Evolutionary conservation across 148 eudicot species (phyloP).

Genomic region (Nyssa sinensis): DNA sequence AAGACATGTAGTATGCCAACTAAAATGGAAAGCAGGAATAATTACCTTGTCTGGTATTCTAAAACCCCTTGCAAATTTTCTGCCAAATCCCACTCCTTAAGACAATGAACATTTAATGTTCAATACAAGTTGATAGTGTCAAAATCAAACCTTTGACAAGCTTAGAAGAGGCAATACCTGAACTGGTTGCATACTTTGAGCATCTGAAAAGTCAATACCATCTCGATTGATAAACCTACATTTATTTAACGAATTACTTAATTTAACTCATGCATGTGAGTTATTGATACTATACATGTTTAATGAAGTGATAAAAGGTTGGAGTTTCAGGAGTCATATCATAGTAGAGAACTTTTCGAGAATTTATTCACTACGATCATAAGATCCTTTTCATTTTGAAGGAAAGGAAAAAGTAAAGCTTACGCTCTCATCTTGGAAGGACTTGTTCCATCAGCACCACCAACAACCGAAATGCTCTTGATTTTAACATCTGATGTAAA

Average conservation of each 20-base stretch:
- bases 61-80: constrained; percentile 88
- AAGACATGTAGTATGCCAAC: neutral
- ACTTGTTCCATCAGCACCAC: constrained; percentile 99
- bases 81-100: constrained; percentile 90
- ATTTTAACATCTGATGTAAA: constrained; percentile 97
- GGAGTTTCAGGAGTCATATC: neutral
- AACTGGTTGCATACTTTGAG: constrained; percentile 85
- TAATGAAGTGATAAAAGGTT: neutral
- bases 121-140: neutral
- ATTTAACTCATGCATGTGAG: neutral
- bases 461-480: constrained; percentile 92
- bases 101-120: constrained; percentile 13
- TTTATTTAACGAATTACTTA: neutral
- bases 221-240: constrained; percentile 94
- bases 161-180: constrained; percentile 51
- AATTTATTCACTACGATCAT: neutral
- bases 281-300: neutral
- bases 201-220: constrained; percentile 97
- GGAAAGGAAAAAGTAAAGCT: constrained; percentile 28
- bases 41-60: constrained; percentile 92
- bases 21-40: neutral
- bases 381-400: constrained; percentile 4
- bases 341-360: neutral
- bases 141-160: constrained; percentile 1
- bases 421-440: constrained; percentile 99